Percentiles rank a stretch among this genome's conserved stretches.
Evolutionary conservation across 2,329 filamentous ascomycete genomes (phyloP).

Genomic region (Tolypocladium guangdongense): DNA sequence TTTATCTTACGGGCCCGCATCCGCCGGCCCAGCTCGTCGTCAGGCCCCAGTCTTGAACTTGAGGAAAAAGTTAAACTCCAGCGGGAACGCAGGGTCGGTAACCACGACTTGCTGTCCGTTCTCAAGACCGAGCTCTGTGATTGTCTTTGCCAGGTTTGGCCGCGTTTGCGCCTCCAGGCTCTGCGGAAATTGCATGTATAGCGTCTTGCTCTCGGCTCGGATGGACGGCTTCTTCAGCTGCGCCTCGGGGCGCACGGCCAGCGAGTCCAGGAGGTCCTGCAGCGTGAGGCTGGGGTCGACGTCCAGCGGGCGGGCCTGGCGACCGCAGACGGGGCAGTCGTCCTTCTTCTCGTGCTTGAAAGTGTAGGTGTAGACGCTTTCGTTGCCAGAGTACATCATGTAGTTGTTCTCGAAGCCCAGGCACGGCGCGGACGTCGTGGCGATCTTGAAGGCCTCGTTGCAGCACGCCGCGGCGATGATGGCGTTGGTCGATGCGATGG

Average conservation of each 20-base stretch:
- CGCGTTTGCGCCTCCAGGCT: slow-evolving; percentile 76
- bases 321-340: slow-evolving; percentile 91
- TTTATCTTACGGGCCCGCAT: not conserved
- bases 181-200: slow-evolving; percentile 81
- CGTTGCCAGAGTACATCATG: slow-evolving; percentile 99
- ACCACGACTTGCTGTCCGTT: slow-evolving; percentile 86
- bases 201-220: slow-evolving; percentile 63
- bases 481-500: slow-evolving; percentile 94
- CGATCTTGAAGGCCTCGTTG: slow-evolving; percentile 94
- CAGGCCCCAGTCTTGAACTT: slow-evolving; percentile 26
- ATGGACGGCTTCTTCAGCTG: slow-evolving; percentile 92
- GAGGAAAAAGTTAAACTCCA: slow-evolving; percentile 51
- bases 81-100: slow-evolving; percentile 79
- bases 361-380: slow-evolving; percentile 92
- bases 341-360: slow-evolving; percentile 90
- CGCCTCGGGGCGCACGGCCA: slow-evolving; percentile 74
- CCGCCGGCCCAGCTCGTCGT: not conserved
- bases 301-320: slow-evolving; percentile 62
- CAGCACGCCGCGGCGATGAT: slow-evolving; percentile 93
- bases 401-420: slow-evolving; percentile 77
- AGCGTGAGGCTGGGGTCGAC: slow-evolving; percentile 64
- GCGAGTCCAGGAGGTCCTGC: slow-evolving; percentile 72
- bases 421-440: slow-evolving; percentile 68
- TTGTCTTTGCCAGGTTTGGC: slow-evolving; percentile 67
- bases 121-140: slow-evolving; percentile 60